A percentile compares a stretch with the other conserved stretches of the same genome.
phyloP scores from a whole-genome alignment of 495 filamentous ascomycete genomes.

The Cetradonia linearis region DNA sequence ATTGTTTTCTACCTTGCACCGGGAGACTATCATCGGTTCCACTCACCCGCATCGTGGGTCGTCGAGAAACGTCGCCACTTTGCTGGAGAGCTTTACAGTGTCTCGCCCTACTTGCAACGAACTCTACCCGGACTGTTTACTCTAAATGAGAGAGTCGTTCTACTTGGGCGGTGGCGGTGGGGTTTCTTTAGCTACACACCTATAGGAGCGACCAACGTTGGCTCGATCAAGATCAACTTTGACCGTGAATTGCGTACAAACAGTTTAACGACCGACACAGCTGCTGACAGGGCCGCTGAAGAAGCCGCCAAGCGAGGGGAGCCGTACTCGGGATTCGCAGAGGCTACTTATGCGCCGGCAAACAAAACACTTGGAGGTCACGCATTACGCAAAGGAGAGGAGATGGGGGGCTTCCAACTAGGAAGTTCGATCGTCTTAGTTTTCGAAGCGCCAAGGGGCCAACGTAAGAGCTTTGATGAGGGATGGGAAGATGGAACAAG shows the following conservation, averaged over 20 bases:
- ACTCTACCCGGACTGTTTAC: constrained; percentile 90
- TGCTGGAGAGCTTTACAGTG: constrained; percentile 88
- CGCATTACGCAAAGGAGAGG: constrained; percentile 74
- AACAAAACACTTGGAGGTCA: constrained; percentile 71
- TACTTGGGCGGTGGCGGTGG: constrained; percentile 90
- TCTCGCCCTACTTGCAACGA: constrained; percentile 86
- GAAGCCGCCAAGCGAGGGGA: constrained; percentile 66
- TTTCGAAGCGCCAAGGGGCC: constrained; percentile 79
- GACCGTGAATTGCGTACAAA: constrained; percentile 92
- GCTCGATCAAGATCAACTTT: constrained; percentile 95
- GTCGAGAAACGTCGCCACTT: constrained; percentile 87
- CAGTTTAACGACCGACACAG: constrained; percentile 78
- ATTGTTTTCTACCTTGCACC: constrained; percentile 95
- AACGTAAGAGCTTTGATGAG: constrained; percentile 52
- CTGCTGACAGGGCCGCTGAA: constrained; percentile 70
- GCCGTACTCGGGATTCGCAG: constrained; percentile 73
- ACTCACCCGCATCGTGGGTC: constrained; percentile 90
- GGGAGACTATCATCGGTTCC: constrained; percentile 97
- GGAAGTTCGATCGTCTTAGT: constrained; percentile 93
- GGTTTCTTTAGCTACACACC: constrained; percentile 95
- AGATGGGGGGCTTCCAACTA: constrained; percentile 97
- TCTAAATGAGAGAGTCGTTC: constrained; percentile 88
- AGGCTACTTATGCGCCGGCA: constrained; percentile 77
- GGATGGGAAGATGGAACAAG: constrained; percentile 45
- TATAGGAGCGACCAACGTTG: constrained; percentile 97